These are phyloP conservation scores for Fusarium protoensiforme DNA, from an alignment of 2,329 filamentous ascomycete species.

Conservation along the genomic window DNA sequence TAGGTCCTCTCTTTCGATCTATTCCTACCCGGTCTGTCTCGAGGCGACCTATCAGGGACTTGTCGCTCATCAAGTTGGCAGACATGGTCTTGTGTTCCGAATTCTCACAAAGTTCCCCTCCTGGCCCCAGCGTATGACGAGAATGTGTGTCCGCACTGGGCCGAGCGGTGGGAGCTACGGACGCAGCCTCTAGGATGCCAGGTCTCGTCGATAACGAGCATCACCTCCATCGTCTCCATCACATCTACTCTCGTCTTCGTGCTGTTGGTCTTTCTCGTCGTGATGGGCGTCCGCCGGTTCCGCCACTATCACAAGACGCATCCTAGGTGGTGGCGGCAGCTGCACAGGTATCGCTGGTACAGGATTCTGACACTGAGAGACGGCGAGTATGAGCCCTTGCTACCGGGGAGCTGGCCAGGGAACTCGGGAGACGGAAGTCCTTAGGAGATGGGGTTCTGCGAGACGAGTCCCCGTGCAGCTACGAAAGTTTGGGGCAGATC, in stretches of 20 bases:
- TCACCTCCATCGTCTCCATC: constrained; percentile 44
- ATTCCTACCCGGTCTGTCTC: not conserved
- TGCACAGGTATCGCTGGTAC: constrained; percentile 25
- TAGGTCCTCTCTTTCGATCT: constrained; percentile 42
- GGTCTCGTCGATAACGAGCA: constrained; percentile 49
- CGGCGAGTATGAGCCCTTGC: constrained; percentile 46
- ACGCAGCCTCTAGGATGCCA: constrained; percentile 50
- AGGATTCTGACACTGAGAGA: constrained; percentile 15
- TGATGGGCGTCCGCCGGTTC: constrained; percentile 33
- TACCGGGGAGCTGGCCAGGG: constrained; percentile 26
- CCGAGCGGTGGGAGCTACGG: constrained; percentile 53
- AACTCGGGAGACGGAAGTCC: not conserved
- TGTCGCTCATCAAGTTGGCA: constrained; percentile 39
- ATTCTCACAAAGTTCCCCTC: constrained; percentile 55
- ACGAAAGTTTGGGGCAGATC: constrained; percentile 7
- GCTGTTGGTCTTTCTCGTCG: constrained; percentile 37
- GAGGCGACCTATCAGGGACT: not conserved
- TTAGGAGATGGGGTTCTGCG: constrained; percentile 6
- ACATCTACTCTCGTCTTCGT: constrained; percentile 43
- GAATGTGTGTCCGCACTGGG: constrained; percentile 63
- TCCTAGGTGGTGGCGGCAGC: constrained; percentile 29
- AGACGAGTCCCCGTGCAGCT: not conserved
- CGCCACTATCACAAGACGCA: constrained; percentile 35
- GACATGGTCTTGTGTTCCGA: constrained; percentile 67
- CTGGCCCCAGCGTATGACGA: constrained; percentile 63